phyloP scores from a whole-genome alignment of 2,329 filamentous ascomycete genomes.

The Metarhizium guizhouense region DNA sequence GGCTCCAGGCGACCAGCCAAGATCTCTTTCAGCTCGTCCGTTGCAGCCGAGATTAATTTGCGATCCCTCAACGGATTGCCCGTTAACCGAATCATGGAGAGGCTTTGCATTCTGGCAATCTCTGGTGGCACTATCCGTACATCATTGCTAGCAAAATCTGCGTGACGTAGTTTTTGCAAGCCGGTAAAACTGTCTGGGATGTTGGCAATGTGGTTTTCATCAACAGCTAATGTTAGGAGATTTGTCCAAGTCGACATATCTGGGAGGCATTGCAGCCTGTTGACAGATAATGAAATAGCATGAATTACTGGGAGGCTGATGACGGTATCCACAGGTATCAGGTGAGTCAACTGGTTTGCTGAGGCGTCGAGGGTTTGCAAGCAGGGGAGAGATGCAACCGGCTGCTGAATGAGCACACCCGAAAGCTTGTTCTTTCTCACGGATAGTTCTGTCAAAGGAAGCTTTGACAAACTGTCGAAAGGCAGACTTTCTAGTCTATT shows the following conservation, averaged over 20 bases:
- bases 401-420: conserved; percentile 60
- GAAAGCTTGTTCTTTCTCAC: conserved; percentile 71
- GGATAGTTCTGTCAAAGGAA: conserved; percentile 66
- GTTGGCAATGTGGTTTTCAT: conserved; percentile 69
- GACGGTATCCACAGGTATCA: conserved; percentile 32
- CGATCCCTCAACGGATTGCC: conserved; percentile 89
- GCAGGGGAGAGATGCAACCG: conserved; percentile 47
- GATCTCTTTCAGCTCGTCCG: conserved; percentile 71
- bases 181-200: conserved; percentile 69
- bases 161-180: conserved; percentile 60
- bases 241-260: conserved; percentile 65
- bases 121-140: conserved; percentile 66
- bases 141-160: conserved; percentile 80
- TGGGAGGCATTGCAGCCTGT: conserved; percentile 66
- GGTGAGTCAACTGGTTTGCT: conserved; percentile 59
- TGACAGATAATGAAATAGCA: conserved; percentile 69
- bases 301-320: conserved; percentile 65
- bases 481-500: conserved; percentile 68
- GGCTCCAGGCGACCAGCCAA: conserved; percentile 60
- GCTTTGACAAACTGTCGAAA: conserved; percentile 55
- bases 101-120: conserved; percentile 68
- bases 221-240: conserved; percentile 64
- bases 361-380: conserved; percentile 73
- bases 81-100: conserved; percentile 66
- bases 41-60: conserved; percentile 72